Conservation (phyloP, 345 rosid genomes). For the Camelina laxa region DNA sequence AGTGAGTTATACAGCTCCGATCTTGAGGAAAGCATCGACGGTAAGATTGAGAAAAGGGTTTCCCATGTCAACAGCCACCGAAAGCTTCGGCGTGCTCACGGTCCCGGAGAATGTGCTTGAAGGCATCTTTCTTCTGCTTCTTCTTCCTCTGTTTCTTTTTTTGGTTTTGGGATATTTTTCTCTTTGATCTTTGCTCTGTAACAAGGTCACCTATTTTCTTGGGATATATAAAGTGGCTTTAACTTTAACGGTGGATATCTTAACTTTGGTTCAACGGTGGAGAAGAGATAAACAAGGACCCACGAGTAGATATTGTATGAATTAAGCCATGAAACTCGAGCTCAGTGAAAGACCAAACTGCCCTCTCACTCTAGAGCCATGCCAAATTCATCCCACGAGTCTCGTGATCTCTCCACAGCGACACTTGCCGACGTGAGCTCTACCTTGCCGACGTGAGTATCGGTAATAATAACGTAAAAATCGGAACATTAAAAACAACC, state of each 20-base stretch:
- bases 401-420: conserved; percentile 20
- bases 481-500: conserved; percentile 43
- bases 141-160: not conserved
- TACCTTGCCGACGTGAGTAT: conserved; percentile 28
- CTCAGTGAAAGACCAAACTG: conserved; percentile 8
- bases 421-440: conserved; percentile 31
- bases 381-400: conserved; percentile 32
- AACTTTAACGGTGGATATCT: conserved; percentile 1
- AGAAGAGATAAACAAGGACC: conserved; percentile 37
- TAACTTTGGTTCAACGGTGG: conserved; percentile 37
- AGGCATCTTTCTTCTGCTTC: conserved; percentile 61
- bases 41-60: conserved; percentile 72
- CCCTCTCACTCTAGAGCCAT: conserved; percentile 6
- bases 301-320: conserved; percentile 26
- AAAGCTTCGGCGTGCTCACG: conserved; percentile 64
- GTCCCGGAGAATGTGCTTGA: conserved; percentile 59
- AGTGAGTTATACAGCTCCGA: conserved; percentile 60
- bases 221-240: conserved; percentile 31
- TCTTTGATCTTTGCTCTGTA: conserved; percentile 1
- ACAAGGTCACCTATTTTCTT: conserved; percentile 24
- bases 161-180: not conserved
- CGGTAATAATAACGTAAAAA: not conserved
- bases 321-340: conserved; percentile 12
- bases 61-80: conserved; percentile 73
- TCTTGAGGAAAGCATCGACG: conserved; percentile 85